phyloP scores from a whole-genome alignment of 2,329 filamentous ascomycete species.

The Grosmannia clavigera region DNA sequence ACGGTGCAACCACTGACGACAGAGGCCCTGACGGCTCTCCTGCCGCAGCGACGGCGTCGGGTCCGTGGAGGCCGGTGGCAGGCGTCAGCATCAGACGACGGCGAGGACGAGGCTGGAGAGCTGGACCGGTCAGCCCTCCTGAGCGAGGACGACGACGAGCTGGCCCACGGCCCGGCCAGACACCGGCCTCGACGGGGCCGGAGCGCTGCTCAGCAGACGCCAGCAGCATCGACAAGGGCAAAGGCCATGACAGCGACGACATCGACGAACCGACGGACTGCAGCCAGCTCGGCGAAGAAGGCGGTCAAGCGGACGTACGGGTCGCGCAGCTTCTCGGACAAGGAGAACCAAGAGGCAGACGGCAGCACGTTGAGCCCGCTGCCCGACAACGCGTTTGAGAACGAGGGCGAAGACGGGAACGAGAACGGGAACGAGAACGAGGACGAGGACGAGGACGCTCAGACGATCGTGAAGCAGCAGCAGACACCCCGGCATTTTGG shows the following conservation, averaged over 20 bases:
- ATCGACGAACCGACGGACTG: constrained; percentile 11
- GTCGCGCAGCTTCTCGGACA: constrained; percentile 36
- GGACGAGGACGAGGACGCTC: too few relatives aligned
- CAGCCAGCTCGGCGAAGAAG: constrained; percentile 9
- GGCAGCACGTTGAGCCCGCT: constrained; percentile 26
- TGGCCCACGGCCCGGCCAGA: constrained; percentile 30
- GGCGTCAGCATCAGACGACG: constrained; percentile 13
- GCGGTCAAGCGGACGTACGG: constrained; percentile 36
- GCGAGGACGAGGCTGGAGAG: constrained; percentile 23
- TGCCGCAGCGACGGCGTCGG: constrained; percentile 39
- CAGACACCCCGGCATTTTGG: constrained; percentile 15
- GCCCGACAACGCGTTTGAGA: constrained; percentile 33
- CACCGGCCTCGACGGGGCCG: constrained; percentile 16
- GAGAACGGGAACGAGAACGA: too few relatives aligned
- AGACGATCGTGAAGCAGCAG: constrained; percentile 19
- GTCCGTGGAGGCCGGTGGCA: neutral
- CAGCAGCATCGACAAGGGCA: neutral
- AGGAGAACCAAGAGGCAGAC: constrained; percentile 39
- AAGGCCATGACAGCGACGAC: neutral
- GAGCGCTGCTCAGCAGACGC: neutral
- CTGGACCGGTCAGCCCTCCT: constrained; percentile 28
- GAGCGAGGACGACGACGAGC: constrained; percentile 43
- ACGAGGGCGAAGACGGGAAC: constrained; percentile 11
- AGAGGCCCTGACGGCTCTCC: constrained; percentile 38
- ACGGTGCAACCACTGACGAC: constrained; percentile 34